Evolutionary conservation across 495 filamentous ascomycete species (phyloP), one percentile per base, ranked within the genome.

Genomic region (Podospora conica): DNA sequence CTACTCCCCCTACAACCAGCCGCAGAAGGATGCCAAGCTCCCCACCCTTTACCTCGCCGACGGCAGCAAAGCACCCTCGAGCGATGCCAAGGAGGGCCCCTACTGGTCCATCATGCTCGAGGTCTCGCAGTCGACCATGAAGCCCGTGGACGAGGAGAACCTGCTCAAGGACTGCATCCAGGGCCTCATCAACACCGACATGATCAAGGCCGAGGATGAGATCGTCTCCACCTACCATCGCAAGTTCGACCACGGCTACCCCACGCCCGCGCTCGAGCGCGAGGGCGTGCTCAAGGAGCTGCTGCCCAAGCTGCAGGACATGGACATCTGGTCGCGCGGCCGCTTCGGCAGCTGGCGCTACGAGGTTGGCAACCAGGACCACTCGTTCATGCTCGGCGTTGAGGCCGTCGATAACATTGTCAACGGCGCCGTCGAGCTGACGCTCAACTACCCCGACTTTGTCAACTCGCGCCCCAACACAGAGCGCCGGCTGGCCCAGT

Each of bases 51-150:
- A 92, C 74, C 85, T 91, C 29, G 95, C 92, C 25, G 83, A 96
- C 68, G 95, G 95, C 79, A 88, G 86, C 77, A 90, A 90, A 80
- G 86, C 93, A 53, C 72, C 79, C 27, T 88, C 81, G 73, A 82
- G 80, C 58, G 85, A 88, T 70, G 73, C 92, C 63, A 82, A 91
- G 83, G 85, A 87, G 68, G 95, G 95, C 20, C 95, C 95, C 9
- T 99, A 99, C 87, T 99, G 95, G 95, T 97, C 94, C 65, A 95
- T 99, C 84, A 99, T 99, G 95, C 81, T 99, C 75, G 95, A 99
- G 81, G 90, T 98, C 63, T 97, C 96, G 55, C 93, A 98, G 78
- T 97, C 95, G 53, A 86, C 86, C 71, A 86, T 96, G 90, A 99
- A 99, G 85, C 90, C 92, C 15, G 91, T 97, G 28, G 87, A 98